Evolutionary conservation across 129 eudicot species (phyloP).

Genomic region (Kitagawia praeruptora): DNA sequence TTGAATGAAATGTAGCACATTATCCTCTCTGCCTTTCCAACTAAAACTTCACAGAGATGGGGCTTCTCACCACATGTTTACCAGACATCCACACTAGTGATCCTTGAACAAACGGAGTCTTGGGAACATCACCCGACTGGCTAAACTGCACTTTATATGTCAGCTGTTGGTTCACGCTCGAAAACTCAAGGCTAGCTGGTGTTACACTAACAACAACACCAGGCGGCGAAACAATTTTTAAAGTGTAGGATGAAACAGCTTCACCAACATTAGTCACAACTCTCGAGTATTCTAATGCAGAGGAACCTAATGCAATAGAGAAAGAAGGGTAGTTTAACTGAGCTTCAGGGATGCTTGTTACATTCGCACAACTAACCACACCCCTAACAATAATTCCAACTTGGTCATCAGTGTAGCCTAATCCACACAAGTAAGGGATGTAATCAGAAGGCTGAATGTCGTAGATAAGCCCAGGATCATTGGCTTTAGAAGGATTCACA

Average conservation of each 20-base stretch:
- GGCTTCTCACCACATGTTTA: constrained; percentile 2
- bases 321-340: constrained; percentile 24
- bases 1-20: not conserved
- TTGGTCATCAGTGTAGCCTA: constrained; percentile 21
- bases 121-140: not conserved
- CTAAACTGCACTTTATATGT: constrained; percentile 10
- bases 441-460: constrained; percentile 12
- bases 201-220: constrained; percentile 11
- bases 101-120: constrained; percentile 9
- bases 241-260: constrained; percentile 8
- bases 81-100: constrained; percentile 10
- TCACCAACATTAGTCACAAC: constrained; percentile 15
- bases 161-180: constrained; percentile 3
- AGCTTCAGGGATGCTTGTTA: constrained; percentile 13
- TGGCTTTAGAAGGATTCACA: constrained; percentile 21
- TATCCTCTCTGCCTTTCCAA: not conserved
- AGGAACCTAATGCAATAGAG: not conserved
- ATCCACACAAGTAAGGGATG: constrained; percentile 18
- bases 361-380: constrained; percentile 14
- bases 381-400: constrained; percentile 1
- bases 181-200: not conserved
- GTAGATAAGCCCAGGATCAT: constrained; percentile 27
- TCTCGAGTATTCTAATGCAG: not conserved
- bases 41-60: constrained; percentile 7
- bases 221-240: constrained; percentile 2